Evolutionary conservation across 768 basidiomycete genomes (phyloP).

Genomic region (Boletus pseudo-olivaceus): DNA sequence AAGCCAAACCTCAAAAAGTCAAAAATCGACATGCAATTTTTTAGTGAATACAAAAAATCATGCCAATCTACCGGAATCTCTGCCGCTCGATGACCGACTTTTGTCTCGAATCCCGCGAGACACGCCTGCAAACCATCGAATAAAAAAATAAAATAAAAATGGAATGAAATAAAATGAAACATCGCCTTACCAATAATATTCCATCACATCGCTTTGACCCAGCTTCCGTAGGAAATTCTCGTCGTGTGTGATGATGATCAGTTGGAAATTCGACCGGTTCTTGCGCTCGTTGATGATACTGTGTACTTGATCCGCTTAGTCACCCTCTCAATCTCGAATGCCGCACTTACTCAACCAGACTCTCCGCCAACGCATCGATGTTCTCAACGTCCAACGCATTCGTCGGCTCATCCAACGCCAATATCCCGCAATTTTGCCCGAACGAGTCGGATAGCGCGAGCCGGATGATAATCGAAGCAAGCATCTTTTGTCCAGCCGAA

Average conservation of each 20-base stretch:
- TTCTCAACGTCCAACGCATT: conserved; percentile 96
- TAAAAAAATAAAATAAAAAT: neutral
- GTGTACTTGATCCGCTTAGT: neutral
- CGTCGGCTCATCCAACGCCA: conserved; percentile 97
- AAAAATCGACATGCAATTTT: neutral
- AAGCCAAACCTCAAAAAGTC: conserved; percentile 11
- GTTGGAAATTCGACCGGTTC: conserved; percentile 88
- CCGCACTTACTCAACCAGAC: conserved; percentile 80
- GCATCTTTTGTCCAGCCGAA: conserved; percentile 97
- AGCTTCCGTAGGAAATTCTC: conserved; percentile 91
- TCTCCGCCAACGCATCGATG: conserved; percentile 88
- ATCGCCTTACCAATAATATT: conserved; percentile 76
- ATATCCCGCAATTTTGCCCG: conserved; percentile 95
- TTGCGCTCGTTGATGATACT: conserved; percentile 95
- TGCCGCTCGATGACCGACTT: conserved; percentile 77
- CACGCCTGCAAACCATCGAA: conserved; percentile 60
- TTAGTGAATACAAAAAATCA: too few relatives aligned
- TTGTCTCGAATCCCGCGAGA: conserved; percentile 65
- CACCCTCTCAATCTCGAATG: neutral
- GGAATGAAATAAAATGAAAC: neutral
- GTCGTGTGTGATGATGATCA: conserved; percentile 96
- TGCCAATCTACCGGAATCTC: conserved; percentile 47
- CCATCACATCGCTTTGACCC: conserved; percentile 89
- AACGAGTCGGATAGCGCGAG: conserved; percentile 97
- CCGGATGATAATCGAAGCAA: conserved; percentile 96